Conservation (phyloP, 306 rosid genomes). For the Sindora glabra region DNA sequence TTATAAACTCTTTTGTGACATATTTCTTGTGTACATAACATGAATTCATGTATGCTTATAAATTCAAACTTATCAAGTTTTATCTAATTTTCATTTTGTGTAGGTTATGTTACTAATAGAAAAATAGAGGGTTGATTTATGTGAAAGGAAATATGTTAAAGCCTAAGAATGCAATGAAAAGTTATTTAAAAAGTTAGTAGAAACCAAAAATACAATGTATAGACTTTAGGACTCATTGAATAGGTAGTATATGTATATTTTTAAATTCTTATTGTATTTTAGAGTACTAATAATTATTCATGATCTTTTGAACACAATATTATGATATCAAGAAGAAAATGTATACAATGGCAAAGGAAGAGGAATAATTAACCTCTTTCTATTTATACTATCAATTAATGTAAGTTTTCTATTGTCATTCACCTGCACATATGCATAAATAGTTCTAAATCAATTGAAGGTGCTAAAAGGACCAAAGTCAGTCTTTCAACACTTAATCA, state of each 20-base stretch:
- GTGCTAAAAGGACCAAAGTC: too few relatives aligned
- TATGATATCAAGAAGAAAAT: conserved; percentile 4
- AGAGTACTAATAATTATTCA: background rate
- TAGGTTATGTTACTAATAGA: conserved; percentile 62
- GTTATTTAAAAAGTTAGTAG: conserved; percentile 53
- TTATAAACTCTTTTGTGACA: conserved; percentile 1
- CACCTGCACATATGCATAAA: too few relatives aligned
- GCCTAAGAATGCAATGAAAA: conserved; percentile 49
- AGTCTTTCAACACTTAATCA: too few relatives aligned
- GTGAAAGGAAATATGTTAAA: conserved; percentile 56
- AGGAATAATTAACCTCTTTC: too few relatives aligned
- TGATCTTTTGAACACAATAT: background rate
- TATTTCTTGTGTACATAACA: background rate
- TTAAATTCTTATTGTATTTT: conserved; percentile 14
- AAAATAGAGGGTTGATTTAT: conserved; percentile 62
- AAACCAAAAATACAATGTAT: conserved; percentile 63
- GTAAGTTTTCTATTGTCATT: too few relatives aligned
- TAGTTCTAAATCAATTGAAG: too few relatives aligned
- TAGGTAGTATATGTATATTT: conserved; percentile 63
- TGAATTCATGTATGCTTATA: conserved; percentile 11
- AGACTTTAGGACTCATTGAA: conserved; percentile 81
- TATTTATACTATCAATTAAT: too few relatives aligned
- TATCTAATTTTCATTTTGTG: conserved; percentile 9
- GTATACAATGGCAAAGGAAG: background rate
- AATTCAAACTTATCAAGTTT: conserved; percentile 5